phyloP scores from a whole-genome alignment of 306 rosid species.

The Macrotyloma uniflorum region DNA sequence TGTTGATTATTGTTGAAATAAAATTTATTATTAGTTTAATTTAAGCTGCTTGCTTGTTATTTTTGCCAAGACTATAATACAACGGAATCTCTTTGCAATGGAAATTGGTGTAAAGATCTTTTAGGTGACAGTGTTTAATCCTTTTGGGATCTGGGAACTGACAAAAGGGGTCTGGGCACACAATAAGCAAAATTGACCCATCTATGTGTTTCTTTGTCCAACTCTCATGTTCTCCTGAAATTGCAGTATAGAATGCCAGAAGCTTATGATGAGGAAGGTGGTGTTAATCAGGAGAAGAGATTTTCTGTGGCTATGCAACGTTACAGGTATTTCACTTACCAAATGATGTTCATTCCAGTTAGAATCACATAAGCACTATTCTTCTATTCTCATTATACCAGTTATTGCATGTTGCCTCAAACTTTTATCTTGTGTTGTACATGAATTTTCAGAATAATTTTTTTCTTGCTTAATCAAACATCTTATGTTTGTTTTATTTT shows the following conservation, averaged over 20 bases:
- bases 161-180: background rate
- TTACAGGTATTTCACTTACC: conserved; percentile 37
- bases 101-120: conserved; percentile 20
- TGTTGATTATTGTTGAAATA: conserved; percentile 25
- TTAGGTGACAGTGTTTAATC: background rate
- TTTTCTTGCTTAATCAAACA: conserved; percentile 13
- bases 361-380: conserved; percentile 13
- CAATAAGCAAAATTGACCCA: conserved; percentile 29
- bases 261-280: conserved; percentile 88
- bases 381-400: background rate
- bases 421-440: conserved; percentile 21
- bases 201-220: conserved; percentile 1
- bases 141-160: conserved; percentile 7
- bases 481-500: conserved; percentile 28
- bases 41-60: conserved; percentile 19
- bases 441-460: conserved; percentile 24
- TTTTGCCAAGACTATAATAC: conserved; percentile 10
- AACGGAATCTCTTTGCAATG: background rate
- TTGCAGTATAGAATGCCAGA: conserved; percentile 94
- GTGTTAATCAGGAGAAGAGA: conserved; percentile 85
- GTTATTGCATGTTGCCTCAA: conserved; percentile 10
- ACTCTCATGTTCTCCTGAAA: conserved; percentile 36
- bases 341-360: conserved; percentile 21
- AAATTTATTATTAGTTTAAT: background rate
- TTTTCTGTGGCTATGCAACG: conserved; percentile 70